Evolutionary conservation across 2,329 filamentous ascomycete genomes (phyloP), one percentile per base, ranked within the genome.

Genomic region (Colletotrichum falcatum): DNA sequence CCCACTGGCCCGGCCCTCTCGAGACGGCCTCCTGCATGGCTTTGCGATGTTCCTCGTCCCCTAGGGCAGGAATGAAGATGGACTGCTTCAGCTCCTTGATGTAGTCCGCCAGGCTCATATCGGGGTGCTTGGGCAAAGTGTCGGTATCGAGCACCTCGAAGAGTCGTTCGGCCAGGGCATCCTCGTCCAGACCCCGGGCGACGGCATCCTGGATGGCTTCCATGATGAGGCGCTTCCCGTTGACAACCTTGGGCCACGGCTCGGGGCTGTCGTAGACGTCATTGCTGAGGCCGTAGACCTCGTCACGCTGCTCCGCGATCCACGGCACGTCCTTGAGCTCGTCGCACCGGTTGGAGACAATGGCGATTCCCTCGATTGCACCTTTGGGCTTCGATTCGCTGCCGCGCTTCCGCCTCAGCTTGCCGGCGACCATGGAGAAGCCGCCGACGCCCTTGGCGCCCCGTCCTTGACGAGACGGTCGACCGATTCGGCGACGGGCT

Each of bases 361-460:
- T 87, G 9, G 88, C 89, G 14, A 91, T 79, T 0, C 85, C 86
- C 70, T 87, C 82, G 28, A 85, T 76, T 11, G 64, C 71, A 42
- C 37, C 63, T 71, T 65, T 30, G 53, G 71, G 39, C 44, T 39
- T 37, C 48, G 58, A 60, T 9, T 67, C 33, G 62, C 18, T 71
- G 64, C 55, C 69, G 67, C 66, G 70, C 61, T 70, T 70, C 54
- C 82, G 83, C 56, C 78, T 80, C 74, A 92, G 80, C 75, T 89
- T 90, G 11, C 88, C 89, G 72, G 89, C 91, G n/a, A 91, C 83
- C 76, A 92, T 85, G 30, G 88, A 90, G 76, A 92, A 92, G 0
- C 90, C 90, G 8, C 90, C 90, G 20, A 91, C 88, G 60, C 88
- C 89, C 74, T 87, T 87, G 28, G 90, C 85, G 12, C 87, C 83